phyloP scores from a whole-genome alignment of 208 protist genomes.

The Leishmania major region DNA sequence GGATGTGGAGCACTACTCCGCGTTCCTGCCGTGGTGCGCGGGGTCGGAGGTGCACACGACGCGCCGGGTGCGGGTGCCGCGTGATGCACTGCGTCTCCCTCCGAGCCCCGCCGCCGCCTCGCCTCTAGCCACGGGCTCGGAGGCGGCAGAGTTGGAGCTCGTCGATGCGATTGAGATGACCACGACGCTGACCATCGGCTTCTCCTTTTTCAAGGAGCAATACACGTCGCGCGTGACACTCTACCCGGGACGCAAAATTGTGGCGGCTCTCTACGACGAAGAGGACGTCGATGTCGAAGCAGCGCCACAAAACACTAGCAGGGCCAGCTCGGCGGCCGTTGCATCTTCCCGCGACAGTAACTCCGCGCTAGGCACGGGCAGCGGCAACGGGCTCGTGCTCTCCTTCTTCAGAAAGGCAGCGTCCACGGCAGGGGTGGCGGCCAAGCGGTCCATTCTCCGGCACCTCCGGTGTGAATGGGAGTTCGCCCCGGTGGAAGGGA shows the following conservation, averaged over 20 bases:
- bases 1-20: conserved; percentile 72
- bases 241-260: conserved; percentile 47
- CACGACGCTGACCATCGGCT: conserved; percentile 72
- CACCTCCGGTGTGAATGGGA: conserved; percentile 78
- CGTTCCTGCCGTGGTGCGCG: conserved; percentile 83
- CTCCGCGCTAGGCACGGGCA: not conserved
- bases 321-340: not conserved
- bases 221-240: conserved; percentile 79
- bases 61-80: conserved; percentile 27
- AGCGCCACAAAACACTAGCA: not conserved
- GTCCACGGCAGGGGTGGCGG: conserved; percentile 31
- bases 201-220: conserved; percentile 76
- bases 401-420: conserved; percentile 45
- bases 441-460: conserved; percentile 53
- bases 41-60: conserved; percentile 62
- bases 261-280: conserved; percentile 58
- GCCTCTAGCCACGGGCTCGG: not conserved
- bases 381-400: conserved; percentile 27
- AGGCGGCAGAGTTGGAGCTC: conserved; percentile 19
- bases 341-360: not conserved
- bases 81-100: conserved; percentile 10
- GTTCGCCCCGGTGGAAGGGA: conserved; percentile 45
- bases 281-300: conserved; percentile 7
- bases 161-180: conserved; percentile 61
- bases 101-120: not conserved